Evolutionary conservation across 345 rosid species (phyloP).

Genomic region (Limnanthes douglasii): DNA sequence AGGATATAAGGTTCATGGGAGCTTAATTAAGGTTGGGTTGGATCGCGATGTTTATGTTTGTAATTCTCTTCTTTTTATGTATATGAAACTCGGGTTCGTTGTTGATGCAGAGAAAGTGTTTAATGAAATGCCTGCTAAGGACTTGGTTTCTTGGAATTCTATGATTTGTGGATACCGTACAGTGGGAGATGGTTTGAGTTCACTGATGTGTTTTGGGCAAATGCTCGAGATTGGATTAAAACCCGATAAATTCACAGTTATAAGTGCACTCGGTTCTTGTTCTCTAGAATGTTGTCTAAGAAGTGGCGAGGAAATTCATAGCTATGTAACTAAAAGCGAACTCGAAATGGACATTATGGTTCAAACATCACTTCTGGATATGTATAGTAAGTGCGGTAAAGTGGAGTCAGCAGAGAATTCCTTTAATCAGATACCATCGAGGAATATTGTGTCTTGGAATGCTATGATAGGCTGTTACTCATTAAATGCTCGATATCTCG

Average conservation of each 20-base stretch:
- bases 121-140: conserved; percentile 49
- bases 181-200: conserved; percentile 27
- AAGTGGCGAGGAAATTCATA: conserved; percentile 62
- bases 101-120: conserved; percentile 46
- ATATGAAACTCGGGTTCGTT: conserved; percentile 32
- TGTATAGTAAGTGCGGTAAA: conserved; percentile 46
- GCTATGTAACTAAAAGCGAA: conserved; percentile 31
- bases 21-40: conserved; percentile 41
- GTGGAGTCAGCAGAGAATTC: conserved; percentile 44
- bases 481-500: conserved; percentile 12
- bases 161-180: conserved; percentile 51
- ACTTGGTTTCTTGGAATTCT: conserved; percentile 69
- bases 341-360: conserved; percentile 41
- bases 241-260: conserved; percentile 37
- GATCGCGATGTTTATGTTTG: conserved; percentile 40
- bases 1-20: conserved; percentile 41
- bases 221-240: conserved; percentile 23
- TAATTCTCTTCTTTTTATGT: conserved; percentile 50
- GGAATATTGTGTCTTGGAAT: conserved; percentile 52
- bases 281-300: conserved; percentile 16
- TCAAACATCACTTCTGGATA: conserved; percentile 44
- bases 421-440: conserved; percentile 23
- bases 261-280: conserved; percentile 45
- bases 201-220: conserved; percentile 28
- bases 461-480: conserved; percentile 57